A percentile compares a stretch with the other conserved stretches of the same genome.
phyloP scores from a whole-genome alignment of 1,284 basidiomycete species.

The Tilletia setariae region DNA sequence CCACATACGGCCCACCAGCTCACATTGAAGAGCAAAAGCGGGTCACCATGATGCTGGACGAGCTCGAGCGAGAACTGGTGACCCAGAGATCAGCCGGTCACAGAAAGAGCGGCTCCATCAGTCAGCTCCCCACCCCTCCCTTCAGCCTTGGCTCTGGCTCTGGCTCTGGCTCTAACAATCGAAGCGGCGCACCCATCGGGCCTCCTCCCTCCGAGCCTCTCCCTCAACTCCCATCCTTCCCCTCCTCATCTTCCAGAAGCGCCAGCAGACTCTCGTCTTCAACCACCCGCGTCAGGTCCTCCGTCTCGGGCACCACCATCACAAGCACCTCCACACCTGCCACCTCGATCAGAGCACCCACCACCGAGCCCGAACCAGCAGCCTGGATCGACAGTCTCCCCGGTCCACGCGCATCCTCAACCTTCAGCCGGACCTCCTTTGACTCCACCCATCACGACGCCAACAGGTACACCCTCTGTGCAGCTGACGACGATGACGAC shows the following conservation, averaged over 20 bases:
- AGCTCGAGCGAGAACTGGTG: slow-evolving; percentile 3
- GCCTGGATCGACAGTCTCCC: slow-evolving; percentile 1
- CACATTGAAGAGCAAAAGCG: not conserved
- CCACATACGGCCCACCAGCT: too few relatives aligned
- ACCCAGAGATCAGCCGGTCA: not conserved
- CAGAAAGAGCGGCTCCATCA: not conserved
- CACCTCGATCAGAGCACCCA: not conserved
- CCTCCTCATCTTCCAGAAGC: not conserved
- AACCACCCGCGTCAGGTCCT: not conserved
- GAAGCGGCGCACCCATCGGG: not conserved
- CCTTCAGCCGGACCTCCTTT: slow-evolving; percentile 1
- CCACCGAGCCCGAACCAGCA: not conserved
- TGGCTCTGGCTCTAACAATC: not conserved
- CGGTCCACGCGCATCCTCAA: slow-evolving; percentile 8
- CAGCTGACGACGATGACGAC: slow-evolving; percentile 9
- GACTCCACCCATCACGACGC: slow-evolving; percentile 4
- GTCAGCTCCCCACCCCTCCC: not conserved
- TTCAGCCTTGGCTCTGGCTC: not conserved
- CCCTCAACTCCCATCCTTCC: slow-evolving; percentile 4
- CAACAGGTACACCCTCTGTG: slow-evolving; percentile 7
- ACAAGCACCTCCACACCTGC: not conserved
- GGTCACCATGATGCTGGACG: slow-evolving; percentile 13
- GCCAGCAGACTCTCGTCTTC: not conserved
- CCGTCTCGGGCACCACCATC: not conserved
- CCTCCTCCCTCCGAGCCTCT: slow-evolving; percentile 4